These are phyloP conservation scores for Blastobotrys ciferrii DNA, from an alignment of 1,139 yeast genomes.

Conservation along the genomic window DNA sequence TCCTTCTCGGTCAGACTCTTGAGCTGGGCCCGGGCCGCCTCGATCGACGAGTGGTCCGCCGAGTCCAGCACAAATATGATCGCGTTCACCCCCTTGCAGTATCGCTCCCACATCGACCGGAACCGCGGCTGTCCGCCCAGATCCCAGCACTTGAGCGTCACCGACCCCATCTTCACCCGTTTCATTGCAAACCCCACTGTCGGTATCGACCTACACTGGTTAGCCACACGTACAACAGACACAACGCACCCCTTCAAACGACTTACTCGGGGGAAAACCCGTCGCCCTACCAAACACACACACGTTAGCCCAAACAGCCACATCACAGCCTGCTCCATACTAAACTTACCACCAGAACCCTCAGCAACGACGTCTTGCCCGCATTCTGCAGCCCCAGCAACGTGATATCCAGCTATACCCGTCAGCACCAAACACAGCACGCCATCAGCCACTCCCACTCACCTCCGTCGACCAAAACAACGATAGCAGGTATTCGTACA, in stretches of 20 bases:
- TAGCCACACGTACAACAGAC: too few relatives aligned
- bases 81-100: conserved; percentile 41
- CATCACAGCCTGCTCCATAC: too few relatives aligned
- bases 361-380: conserved; percentile 40
- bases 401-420: conserved; percentile 36
- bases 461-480: conserved; percentile 30
- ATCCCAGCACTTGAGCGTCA: conserved; percentile 43
- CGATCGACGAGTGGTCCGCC: conserved; percentile 36
- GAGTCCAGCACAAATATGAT: conserved; percentile 41
- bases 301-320: background rate
- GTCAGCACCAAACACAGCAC: background rate
- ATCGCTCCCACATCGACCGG: conserved; percentile 43
- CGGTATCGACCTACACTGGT: conserved; percentile 37
- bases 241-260: too few relatives aligned
- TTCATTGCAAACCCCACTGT: conserved; percentile 44
- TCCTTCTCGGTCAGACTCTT: conserved; percentile 35
- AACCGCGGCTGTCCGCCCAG: conserved; percentile 43
- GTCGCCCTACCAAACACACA: conserved; percentile 31
- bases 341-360: conserved; percentile 33
- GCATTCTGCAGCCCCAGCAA: conserved; percentile 43
- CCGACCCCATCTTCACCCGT: conserved; percentile 38
- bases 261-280: conserved; percentile 38
- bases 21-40: conserved; percentile 36
- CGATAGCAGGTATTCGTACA: conserved; percentile 32
- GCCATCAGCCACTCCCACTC: background rate